Evolutionary conservation across 192 early-diverging fungal species (phyloP).

Genomic region (Jimgerdemannia lactiflua): DNA sequence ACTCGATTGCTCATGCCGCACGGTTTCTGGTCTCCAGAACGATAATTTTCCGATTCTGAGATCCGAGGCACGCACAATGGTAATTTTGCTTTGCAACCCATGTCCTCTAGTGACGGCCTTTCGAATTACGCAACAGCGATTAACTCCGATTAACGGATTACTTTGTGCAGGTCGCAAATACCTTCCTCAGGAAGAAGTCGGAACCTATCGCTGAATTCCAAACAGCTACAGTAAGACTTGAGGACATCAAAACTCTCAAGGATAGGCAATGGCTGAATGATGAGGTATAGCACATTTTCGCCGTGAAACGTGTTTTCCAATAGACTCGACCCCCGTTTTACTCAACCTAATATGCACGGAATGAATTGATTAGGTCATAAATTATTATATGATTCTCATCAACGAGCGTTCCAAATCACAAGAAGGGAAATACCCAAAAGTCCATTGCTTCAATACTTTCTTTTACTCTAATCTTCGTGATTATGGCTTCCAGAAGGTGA

Average conservation of each 20-base stretch:
- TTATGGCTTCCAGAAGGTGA: slow-evolving; percentile 69
- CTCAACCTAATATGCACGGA: too few relatives aligned
- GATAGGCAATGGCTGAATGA: slow-evolving; percentile 90
- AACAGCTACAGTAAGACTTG: not conserved
- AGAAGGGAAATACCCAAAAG: slow-evolving; percentile 43
- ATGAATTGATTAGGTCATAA: slow-evolving; percentile 54
- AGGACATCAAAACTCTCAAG: slow-evolving; percentile 59
- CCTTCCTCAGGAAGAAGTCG: not conserved
- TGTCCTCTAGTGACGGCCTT: not conserved
- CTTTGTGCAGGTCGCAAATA: not conserved
- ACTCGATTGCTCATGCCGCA: not conserved
- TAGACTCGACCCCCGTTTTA: not conserved
- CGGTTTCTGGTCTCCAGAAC: not conserved
- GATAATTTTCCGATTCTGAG: not conserved
- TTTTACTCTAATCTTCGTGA: slow-evolving; percentile 76
- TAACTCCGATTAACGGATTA: too few relatives aligned
- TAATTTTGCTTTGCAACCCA: not conserved
- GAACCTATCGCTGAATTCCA: not conserved
- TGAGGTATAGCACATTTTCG: slow-evolving; percentile 55
- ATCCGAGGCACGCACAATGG: not conserved
- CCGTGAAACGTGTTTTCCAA: not conserved
- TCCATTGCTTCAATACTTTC: slow-evolving; percentile 91
- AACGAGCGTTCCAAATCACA: slow-evolving; percentile 57
- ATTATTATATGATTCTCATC: slow-evolving; percentile 85
- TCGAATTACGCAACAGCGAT: too few relatives aligned